phyloP scores from a whole-genome alignment of 129 eudicot species.

The Kitagawia praeruptora region DNA sequence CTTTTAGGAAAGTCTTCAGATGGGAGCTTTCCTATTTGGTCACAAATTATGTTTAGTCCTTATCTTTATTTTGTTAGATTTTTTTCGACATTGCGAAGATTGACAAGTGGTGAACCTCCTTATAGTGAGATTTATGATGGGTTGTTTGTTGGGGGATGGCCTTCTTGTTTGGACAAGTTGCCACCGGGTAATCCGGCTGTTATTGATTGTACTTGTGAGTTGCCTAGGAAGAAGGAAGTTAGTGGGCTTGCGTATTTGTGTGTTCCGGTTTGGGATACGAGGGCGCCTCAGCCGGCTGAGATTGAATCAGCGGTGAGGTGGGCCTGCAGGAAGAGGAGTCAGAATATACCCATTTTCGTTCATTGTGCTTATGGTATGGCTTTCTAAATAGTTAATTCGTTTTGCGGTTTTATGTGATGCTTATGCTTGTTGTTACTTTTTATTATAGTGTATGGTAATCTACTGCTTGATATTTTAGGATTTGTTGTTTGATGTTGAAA shows the following conservation, averaged over 20 bases:
- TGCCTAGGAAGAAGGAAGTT: conserved; percentile 50
- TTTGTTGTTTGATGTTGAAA: neutral
- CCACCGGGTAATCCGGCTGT: conserved; percentile 89
- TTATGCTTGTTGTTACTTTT: neutral
- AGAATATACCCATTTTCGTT: conserved; percentile 44
- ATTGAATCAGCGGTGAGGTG: conserved; percentile 72
- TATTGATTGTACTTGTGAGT: conserved; percentile 83
- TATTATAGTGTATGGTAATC: neutral
- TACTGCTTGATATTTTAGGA: neutral
- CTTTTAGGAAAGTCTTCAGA: conserved; percentile 62
- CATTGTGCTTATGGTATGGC: conserved; percentile 93
- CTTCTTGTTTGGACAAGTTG: conserved; percentile 46
- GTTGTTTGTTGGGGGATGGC: conserved; percentile 90
- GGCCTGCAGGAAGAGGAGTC: conserved; percentile 73
- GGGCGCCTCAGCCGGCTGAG: conserved; percentile 69
- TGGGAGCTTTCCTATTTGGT: conserved; percentile 67
- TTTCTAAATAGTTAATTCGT: neutral
- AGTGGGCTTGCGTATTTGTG: conserved; percentile 56
- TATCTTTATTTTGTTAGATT: conserved; percentile 52
- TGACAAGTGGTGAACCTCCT: conserved; percentile 54
- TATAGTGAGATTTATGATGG: conserved; percentile 58
- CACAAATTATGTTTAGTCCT: conserved; percentile 55
- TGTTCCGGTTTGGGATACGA: conserved; percentile 82
- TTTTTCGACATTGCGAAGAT: conserved; percentile 49
- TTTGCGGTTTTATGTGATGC: neutral